Evolutionary conservation across 106 monocot genomes (phyloP).

Genomic region (Dendrobium chrysotoxum): DNA sequence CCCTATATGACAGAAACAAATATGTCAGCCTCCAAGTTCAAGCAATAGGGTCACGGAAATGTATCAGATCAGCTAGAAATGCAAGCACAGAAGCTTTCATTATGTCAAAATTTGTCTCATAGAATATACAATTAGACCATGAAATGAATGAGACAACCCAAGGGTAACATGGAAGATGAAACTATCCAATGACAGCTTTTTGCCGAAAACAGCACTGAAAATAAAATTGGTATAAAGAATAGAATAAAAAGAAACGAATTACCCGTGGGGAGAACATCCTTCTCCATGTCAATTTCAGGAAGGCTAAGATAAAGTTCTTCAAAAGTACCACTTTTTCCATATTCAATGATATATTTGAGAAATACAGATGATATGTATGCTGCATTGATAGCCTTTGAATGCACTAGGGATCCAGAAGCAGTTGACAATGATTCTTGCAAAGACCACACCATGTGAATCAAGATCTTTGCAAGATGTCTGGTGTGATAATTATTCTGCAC

Average conservation of each 20-base stretch:
- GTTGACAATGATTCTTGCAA: slow-evolving; percentile 59
- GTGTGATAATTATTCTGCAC: slow-evolving; percentile 82
- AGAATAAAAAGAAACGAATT: slow-evolving; percentile 8
- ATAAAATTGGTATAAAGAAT: not conserved
- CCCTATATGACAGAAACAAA: slow-evolving; percentile 35
- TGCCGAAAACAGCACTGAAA: not conserved
- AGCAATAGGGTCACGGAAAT: not conserved
- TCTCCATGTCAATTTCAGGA: slow-evolving; percentile 45
- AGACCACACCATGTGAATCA: slow-evolving; percentile 81
- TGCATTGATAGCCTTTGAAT: slow-evolving; percentile 74
- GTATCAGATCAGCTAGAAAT: not conserved
- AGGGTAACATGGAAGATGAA: not conserved
- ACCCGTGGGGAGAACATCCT: slow-evolving; percentile 50
- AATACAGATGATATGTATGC: slow-evolving; percentile 87
- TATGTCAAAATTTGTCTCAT: not conserved
- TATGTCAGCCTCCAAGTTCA: not conserved
- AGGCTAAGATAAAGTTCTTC: slow-evolving; percentile 68
- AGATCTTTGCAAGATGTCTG: slow-evolving; percentile 88
- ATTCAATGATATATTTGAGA: slow-evolving; percentile 89
- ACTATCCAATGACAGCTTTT: not conserved
- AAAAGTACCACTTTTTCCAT: slow-evolving; percentile 55
- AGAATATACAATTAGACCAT: slow-evolving; percentile 2
- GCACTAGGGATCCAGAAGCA: slow-evolving; percentile 36
- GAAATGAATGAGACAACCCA: not conserved
- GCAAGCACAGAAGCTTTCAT: not conserved